Evolutionary conservation across 495 filamentous ascomycete genomes (phyloP), one percentile per base, ranked within the genome.

Genomic region (Cercophora samala): DNA sequence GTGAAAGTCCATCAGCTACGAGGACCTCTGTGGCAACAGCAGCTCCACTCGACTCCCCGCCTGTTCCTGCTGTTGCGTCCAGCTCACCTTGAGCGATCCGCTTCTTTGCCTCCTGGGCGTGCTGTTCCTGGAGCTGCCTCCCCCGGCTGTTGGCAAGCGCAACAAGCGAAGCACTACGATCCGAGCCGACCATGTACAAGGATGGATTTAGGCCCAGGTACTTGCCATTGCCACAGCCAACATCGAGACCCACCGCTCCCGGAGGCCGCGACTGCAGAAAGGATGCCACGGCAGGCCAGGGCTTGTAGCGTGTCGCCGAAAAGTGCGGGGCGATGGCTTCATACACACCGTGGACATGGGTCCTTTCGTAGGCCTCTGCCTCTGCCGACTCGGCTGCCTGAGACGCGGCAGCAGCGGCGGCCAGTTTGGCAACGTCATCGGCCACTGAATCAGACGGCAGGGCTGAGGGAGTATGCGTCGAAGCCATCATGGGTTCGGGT

Each of bases 211-310:
- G 91, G 53, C 84, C 78, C 58, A 98, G 79, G 74, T 98, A 96
- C 81, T 99, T 99, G 69, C 95, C 95, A 81, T 99, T 99, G 62
- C 95, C 95, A 78, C 95, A 98, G 58, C 91, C 92, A 63, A 97
- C 85, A 77, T 99, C 95, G 23, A 97, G 80, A 8, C 95, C 95
- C 42, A 98, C 79, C n/a, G 91, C 84, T 18, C 93, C 94, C 25
- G 85, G 81, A 5, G 82, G 75, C 32, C 90, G 81, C n/a, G 81
- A 78, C 53, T 78, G 78, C 53, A 99, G 85, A 76, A 97, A 99
- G 54, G 78, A 77, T 71, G 93, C 88, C 59, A 97, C 90, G 72
- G 96, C 89, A 22, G 95, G 95, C 95, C 95, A 99, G 66, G 95
- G 93, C 88, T 97, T 97, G 84, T 97, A 93, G 61, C 95, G 87